These are phyloP conservation scores for Termitomyces sp. DNA, from an alignment of 768 basidiomycete species.

Conservation along the genomic window DNA sequence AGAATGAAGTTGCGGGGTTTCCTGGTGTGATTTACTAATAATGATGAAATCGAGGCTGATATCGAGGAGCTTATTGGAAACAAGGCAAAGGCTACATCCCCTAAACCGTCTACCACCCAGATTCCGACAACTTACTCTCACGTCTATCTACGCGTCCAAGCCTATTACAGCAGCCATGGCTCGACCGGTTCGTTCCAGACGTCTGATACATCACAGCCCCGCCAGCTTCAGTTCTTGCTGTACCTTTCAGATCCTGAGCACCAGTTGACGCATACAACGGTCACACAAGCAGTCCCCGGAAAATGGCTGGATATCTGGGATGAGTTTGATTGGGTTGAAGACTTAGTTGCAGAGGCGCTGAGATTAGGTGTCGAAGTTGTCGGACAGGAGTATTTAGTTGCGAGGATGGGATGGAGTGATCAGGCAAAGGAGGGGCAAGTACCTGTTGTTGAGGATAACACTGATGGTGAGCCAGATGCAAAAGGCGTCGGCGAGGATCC, in stretches of 20 bases:
- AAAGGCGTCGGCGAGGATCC: slow-evolving; percentile 16
- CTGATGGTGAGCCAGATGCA: slow-evolving; percentile 7
- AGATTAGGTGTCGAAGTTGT: slow-evolving; percentile 83
- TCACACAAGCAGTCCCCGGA: slow-evolving; percentile 80
- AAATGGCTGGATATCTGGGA: slow-evolving; percentile 90
- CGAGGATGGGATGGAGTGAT: slow-evolving; percentile 77
- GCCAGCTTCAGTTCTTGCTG: slow-evolving; percentile 66
- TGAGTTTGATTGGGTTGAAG: slow-evolving; percentile 94
- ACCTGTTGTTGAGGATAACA: slow-evolving; percentile 8
- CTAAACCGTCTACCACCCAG: slow-evolving; percentile 26
- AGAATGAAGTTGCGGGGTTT: slow-evolving; percentile 9
- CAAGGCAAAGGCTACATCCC: slow-evolving; percentile 34
- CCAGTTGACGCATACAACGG: slow-evolving; percentile 64
- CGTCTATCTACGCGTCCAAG: slow-evolving; percentile 91
- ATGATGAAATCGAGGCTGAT: slow-evolving; percentile 50
- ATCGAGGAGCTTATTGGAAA: slow-evolving; percentile 69
- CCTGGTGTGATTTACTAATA: not conserved
- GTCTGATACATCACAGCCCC: slow-evolving; percentile 29
- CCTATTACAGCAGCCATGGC: slow-evolving; percentile 54
- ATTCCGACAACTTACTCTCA: slow-evolving; percentile 78
- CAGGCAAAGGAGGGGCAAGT: slow-evolving; percentile 5
- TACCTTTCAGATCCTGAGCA: slow-evolving; percentile 77
- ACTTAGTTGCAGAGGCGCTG: slow-evolving; percentile 82
- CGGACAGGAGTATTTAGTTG: slow-evolving; percentile 87
- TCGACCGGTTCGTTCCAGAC: slow-evolving; percentile 25